Evolutionary conservation across 2,329 filamentous ascomycete genomes (phyloP), one percentile per base, ranked within the genome.

Genomic region (Plenodomus lindquistii): DNA sequence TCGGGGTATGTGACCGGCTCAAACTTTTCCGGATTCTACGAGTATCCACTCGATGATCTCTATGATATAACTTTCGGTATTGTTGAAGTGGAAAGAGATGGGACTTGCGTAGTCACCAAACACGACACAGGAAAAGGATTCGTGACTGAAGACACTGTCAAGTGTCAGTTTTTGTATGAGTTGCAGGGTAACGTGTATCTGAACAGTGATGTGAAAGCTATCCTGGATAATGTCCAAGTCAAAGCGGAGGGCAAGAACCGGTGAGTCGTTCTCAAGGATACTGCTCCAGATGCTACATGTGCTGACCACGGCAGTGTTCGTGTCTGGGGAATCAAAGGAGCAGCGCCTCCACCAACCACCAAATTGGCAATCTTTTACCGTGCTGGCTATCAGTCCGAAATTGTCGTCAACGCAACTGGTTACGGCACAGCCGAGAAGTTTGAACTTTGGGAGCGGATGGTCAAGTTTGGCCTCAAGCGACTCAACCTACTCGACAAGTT

Each of bases 21-120:
- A 0, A 83, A 84, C 52, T 84, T 82, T 50, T 73, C 79, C 0
- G 81, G 80, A 0, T 81, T 77, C 44, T 71, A 77, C 27, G 73
- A 77, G 2, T 73, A 75, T 46, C 52, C 70, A 1, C 47, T 77
- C 1, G 73, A 78, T 7, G 59, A 65, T 0, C 65, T 79, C 19
- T 62, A 77, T 38, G 75, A 77, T 38, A 70, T 78, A 1, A 71
- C 72, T 0, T 79, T 78, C 37, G 78, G 77, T 1, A 79, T 83
- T 47, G 79, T 75, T 0, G 79, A 82, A 45, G 69, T 83, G 16
- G 71, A 67, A 4, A 60, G 37, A 0, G 73, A 77, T 54, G 80
- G 80, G 0, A 70, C 67, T 1, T 78, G 73, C 22, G 64, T 79
- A 15, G 72, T 82, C 31, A 79, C 77, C 2, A 82, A 80, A 52